A percentile compares a stretch with the other conserved stretches of the same genome.
Conservation (phyloP, 2,329 filamentous ascomycete species). For the Colletotrichum sp. region DNA sequence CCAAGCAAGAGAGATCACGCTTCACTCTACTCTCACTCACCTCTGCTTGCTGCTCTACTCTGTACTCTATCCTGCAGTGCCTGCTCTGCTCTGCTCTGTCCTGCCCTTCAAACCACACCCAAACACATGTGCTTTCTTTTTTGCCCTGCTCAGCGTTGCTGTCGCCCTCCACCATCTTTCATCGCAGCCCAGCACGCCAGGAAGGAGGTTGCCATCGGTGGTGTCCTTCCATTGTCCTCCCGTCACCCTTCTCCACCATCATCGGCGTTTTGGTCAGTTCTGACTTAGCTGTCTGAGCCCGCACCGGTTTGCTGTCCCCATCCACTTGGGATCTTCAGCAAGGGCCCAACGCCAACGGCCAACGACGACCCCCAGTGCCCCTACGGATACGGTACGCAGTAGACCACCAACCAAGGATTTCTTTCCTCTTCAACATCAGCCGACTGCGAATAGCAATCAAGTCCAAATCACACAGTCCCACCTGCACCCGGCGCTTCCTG, state of each 20-base stretch:
- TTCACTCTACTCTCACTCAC: not conserved
- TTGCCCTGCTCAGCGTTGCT: not conserved
- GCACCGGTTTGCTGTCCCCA: not conserved
- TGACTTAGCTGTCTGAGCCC: not conserved
- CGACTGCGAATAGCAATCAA: not conserved
- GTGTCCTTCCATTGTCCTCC: not conserved
- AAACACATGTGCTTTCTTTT: not conserved
- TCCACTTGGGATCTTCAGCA: not conserved
- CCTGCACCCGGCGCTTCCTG: constrained; percentile 9
- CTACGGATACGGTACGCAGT: not conserved
- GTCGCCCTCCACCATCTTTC: not conserved
- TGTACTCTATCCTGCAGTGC: not conserved
- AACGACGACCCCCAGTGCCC: not conserved
- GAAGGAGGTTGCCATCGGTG: not conserved
- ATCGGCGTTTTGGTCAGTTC: not conserved
- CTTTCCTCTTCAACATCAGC: constrained; percentile 5
- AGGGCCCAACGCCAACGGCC: not conserved
- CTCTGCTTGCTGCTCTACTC: not conserved
- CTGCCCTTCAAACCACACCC: not conserved
- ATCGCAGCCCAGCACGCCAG: not conserved
- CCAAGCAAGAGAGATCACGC: not conserved
- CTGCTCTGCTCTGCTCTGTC: not conserved
- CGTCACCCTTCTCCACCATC: not conserved
- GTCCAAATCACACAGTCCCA: not conserved
- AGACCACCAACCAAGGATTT: not conserved